Conservation (phyloP, 768 basidiomycete species). For the Wakefieldia striispora region DNA sequence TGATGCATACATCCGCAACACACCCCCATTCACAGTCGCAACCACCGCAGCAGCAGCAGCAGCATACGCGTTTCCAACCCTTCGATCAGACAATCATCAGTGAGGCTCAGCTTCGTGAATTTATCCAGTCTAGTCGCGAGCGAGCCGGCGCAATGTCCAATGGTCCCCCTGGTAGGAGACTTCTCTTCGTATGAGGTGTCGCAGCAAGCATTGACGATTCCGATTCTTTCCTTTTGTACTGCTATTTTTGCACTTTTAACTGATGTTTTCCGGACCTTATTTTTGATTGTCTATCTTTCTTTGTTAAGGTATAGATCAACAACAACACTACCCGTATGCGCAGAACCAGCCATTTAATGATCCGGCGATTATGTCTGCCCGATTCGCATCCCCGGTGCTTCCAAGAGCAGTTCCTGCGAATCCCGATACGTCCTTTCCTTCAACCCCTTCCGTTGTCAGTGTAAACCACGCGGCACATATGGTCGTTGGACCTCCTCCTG, state of each 20-base stretch:
- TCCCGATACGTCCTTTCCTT: slow-evolving; percentile 9
- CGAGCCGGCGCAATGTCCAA: slow-evolving; percentile 39
- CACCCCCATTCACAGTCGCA: slow-evolving; percentile 35
- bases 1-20: slow-evolving; percentile 42
- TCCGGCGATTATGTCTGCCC: slow-evolving; percentile 79
- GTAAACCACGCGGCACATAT: slow-evolving; percentile 20
- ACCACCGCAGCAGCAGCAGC: slow-evolving; percentile 32
- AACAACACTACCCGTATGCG: slow-evolving; percentile 33
- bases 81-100: slow-evolving; percentile 55
- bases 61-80: slow-evolving; percentile 50
- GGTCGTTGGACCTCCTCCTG: slow-evolving; percentile 65
- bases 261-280: slow-evolving; percentile 9
- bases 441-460: slow-evolving; percentile 12
- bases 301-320: slow-evolving; percentile 34
- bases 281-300: slow-evolving; percentile 11
- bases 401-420: slow-evolving; percentile 15
- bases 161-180: slow-evolving; percentile 47
- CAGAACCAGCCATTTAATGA: slow-evolving; percentile 58
- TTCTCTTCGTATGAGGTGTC: slow-evolving; percentile 39
- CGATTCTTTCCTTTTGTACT: slow-evolving; percentile 28
- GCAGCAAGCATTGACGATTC: slow-evolving; percentile 33
- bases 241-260: slow-evolving; percentile 22
- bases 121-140: slow-evolving; percentile 70
- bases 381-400: slow-evolving; percentile 47
- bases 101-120: slow-evolving; percentile 74